Evolutionary conservation across 1,139 yeast species (phyloP).

Genomic region (Hansenula sp.): DNA sequence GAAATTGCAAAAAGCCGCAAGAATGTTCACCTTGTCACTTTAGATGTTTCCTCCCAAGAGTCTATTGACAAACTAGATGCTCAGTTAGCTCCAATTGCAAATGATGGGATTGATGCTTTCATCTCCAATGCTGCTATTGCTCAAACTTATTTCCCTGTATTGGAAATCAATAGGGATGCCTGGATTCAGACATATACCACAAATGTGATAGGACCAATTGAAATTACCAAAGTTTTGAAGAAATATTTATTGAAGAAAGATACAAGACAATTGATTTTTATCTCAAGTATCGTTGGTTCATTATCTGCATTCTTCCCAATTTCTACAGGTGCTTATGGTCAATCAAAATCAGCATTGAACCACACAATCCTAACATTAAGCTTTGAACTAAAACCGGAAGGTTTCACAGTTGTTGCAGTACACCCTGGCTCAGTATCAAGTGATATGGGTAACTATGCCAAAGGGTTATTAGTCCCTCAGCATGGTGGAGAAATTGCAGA

Average conservation of each 20-base stretch:
- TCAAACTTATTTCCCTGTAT: slow-evolving; percentile 6
- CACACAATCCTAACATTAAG: background rate
- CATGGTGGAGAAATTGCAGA: background rate
- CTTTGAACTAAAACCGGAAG: background rate
- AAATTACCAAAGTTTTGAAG: slow-evolving; percentile 19
- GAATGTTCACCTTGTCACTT: slow-evolving; percentile 11
- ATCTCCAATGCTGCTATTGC: slow-evolving; percentile 50
- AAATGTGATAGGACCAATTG: slow-evolving; percentile 25
- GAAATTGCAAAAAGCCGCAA: background rate
- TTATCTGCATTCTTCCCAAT: slow-evolving; percentile 16
- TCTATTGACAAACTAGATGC: slow-evolving; percentile 13
- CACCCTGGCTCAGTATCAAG: slow-evolving; percentile 22
- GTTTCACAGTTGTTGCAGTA: slow-evolving; percentile 1
- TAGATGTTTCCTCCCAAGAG: slow-evolving; percentile 19
- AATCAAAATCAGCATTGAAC: slow-evolving; percentile 32
- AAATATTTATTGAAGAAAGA: slow-evolving; percentile 18
- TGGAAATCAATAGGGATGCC: slow-evolving; percentile 1
- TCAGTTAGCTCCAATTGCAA: slow-evolving; percentile 7
- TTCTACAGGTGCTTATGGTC: slow-evolving; percentile 28
- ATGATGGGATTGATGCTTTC: slow-evolving; percentile 40
- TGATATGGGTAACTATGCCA: slow-evolving; percentile 20
- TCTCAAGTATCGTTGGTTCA: slow-evolving; percentile 26
- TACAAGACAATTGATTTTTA: slow-evolving; percentile 20
- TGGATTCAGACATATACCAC: slow-evolving; percentile 8
- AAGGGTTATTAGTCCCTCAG: background rate